These are phyloP conservation scores for Berberis vulgaris DNA, from an alignment of 164 flowering plant species.

Conservation along the genomic window DNA sequence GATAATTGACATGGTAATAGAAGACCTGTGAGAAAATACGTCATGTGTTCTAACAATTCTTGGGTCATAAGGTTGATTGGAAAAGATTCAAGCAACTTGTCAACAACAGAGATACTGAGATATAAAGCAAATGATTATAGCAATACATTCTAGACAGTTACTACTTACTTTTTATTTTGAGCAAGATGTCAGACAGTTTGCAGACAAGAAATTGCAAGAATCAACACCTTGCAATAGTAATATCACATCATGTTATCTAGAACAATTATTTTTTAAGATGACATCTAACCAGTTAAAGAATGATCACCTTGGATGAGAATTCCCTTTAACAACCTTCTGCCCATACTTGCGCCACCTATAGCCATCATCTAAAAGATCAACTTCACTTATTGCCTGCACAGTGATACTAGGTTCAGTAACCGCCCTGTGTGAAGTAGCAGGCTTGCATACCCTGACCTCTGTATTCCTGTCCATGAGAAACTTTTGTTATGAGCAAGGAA, in stretches of 20 bases:
- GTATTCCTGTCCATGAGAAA: conserved; percentile 33
- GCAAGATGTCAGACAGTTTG: too few relatives aligned
- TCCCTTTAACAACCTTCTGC: conserved; percentile 96
- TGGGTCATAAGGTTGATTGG: too few relatives aligned
- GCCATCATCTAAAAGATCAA: conserved; percentile 97
- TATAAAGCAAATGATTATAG: too few relatives aligned
- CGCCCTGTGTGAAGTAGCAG: conserved; percentile 42
- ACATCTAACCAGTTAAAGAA: conserved; percentile 5
- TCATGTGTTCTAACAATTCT: too few relatives aligned
- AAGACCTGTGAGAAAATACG: too few relatives aligned
- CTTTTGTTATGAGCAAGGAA: background rate
- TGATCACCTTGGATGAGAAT: conserved; percentile 79
- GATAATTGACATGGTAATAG: too few relatives aligned
- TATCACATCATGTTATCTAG: background rate
- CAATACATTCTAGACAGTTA: too few relatives aligned
- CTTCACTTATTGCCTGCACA: conserved; percentile 95
- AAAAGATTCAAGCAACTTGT: too few relatives aligned
- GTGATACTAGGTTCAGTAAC: conserved; percentile 76
- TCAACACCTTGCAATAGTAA: background rate
- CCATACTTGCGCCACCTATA: conserved; percentile 98
- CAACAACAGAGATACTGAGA: too few relatives aligned
- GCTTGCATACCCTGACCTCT: conserved; percentile 31
- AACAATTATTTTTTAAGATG: background rate
- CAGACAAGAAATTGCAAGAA: too few relatives aligned
- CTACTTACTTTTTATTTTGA: too few relatives aligned